A percentile compares a stretch with the other conserved stretches of the same genome.
Conservation (phyloP, 306 rosid species). For the Corylus heterophylla region DNA sequence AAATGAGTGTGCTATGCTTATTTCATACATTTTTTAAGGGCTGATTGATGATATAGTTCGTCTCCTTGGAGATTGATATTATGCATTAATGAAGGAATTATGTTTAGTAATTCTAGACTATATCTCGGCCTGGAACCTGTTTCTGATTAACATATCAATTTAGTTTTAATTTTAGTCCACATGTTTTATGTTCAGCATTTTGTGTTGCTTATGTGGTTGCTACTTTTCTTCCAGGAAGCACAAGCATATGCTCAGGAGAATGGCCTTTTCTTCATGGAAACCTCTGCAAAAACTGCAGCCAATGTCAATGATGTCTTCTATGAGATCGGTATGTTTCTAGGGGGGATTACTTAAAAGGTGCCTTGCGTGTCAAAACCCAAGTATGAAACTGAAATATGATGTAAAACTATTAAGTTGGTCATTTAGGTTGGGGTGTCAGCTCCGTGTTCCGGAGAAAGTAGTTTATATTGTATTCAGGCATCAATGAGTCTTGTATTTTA, state of each 20-base stretch:
- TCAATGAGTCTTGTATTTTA: background rate
- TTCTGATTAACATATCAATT: background rate
- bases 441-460: background rate
- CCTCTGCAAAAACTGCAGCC: conserved; percentile 64
- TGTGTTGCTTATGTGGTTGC: conserved; percentile 19
- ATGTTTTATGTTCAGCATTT: background rate
- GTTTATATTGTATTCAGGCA: background rate
- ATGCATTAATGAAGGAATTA: no score
- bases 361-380: background rate
- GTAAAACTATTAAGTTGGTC: background rate
- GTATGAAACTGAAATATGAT: conserved; percentile 2
- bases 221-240: conserved; percentile 43
- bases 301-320: conserved; percentile 59
- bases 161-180: background rate
- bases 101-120: no score
- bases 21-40: no score
- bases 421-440: background rate
- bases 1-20: no score
- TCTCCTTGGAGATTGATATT: no score
- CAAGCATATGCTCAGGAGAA: conserved; percentile 63
- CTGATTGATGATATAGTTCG: no score
- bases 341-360: conserved; percentile 4
- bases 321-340: conserved; percentile 49
- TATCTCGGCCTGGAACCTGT: no score
- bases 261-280: conserved; percentile 61